Base-by-base conservation (phyloP, 805 yeast species). In the Yamadazyma sp. region DNA sequence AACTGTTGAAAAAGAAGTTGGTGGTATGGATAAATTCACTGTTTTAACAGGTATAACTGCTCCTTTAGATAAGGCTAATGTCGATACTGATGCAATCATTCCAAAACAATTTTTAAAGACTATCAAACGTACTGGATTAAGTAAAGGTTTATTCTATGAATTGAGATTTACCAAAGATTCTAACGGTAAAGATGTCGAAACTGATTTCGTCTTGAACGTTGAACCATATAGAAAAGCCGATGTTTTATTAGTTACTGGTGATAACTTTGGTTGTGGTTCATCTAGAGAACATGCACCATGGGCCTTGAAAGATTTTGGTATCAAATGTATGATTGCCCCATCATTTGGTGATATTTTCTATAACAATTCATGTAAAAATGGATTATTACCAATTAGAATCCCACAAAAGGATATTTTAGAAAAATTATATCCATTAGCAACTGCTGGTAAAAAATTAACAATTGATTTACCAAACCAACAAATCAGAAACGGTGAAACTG, bases 241-340 rank as follows among this genome's bases (percentile, higher is more conserved):
- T 62, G 82, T 91, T 49, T 70, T 93, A 47, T 82, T 91, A 49
- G 95, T 88, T 41, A 80, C 94, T 27, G 98, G 98, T 60, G 95
- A 86, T 58, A 93, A 93, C 73, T 93, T 93, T 58, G 98, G 98
- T 48, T 93, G 98, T 71, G 98, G 98, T 54, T 89, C 97, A 26
- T 89, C 97, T 2, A 86, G 98, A 76, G 98, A 93, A 65, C 98
- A 93, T 56, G 98, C 98, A 22, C 98, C 98, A 39, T 93, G 98
- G 98, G 98, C 98, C 2, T 75, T 93, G 48, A 89, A 88, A 54
- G 98, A 93, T 66, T 93, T 93, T 55, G 98, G 98, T 63, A 88
- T 93, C 62, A 82, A 85, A 62, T 82, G 91, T 45, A 85, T 93
- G 55, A 89, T 93, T 61, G 98, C 98, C 5, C 98, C 98, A 39